phyloP scores from a whole-genome alignment of 257 asterid species.

The Cordia subcordata region DNA sequence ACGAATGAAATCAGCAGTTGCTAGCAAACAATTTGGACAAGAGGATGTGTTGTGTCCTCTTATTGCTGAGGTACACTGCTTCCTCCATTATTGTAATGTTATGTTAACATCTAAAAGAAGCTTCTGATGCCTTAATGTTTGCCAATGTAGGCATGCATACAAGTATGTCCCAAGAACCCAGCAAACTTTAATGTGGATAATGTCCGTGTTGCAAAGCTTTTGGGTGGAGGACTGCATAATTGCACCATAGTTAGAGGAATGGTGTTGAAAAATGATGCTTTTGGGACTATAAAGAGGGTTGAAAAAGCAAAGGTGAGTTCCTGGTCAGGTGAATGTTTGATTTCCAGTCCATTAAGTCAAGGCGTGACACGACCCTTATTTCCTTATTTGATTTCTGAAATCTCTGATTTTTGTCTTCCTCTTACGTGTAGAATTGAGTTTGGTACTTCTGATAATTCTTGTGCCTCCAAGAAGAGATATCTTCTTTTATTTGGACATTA shows the following conservation, averaged over 20 bases:
- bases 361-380: no score
- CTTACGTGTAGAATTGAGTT: no score
- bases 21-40: constrained; percentile 92
- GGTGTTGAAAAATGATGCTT: constrained; percentile 84
- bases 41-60: constrained; percentile 76
- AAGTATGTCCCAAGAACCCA: constrained; percentile 94
- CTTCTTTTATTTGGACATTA: no score
- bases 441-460: no score
- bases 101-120: neutral
- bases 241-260: constrained; percentile 72
- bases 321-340: no score
- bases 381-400: no score
- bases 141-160: constrained; percentile 77
- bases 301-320: constrained; percentile 85
- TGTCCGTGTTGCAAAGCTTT: constrained; percentile 86
- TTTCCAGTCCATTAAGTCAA: no score
- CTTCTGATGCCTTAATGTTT: constrained; percentile 11
- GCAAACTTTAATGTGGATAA: constrained; percentile 92
- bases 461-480: no score
- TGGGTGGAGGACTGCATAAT: constrained; percentile 88
- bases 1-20: constrained; percentile 87
- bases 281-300: constrained; percentile 76
- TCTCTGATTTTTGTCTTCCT: no score
- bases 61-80: constrained; percentile 56
- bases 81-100: constrained; percentile 2